phyloP scores from a whole-genome alignment of 1,284 basidiomycete species.

The Phaffia rhodozyma region DNA sequence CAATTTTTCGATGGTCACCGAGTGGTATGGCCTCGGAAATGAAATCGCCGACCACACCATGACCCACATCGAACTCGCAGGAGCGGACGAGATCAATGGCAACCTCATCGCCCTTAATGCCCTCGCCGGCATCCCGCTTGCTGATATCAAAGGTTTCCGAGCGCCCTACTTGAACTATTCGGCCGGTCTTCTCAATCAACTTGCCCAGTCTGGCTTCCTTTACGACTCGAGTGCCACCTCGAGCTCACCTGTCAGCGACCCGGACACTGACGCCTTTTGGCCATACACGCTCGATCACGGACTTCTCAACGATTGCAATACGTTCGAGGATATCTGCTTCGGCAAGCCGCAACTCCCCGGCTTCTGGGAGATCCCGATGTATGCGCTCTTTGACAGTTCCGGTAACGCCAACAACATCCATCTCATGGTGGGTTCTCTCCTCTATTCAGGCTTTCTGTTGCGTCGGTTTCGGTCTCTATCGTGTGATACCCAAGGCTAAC shows the following conservation, averaged over 20 bases:
- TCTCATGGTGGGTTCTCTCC: slow-evolving; percentile 46
- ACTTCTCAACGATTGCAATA: slow-evolving; percentile 63
- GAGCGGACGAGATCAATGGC: slow-evolving; percentile 56
- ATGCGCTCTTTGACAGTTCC: slow-evolving; percentile 55
- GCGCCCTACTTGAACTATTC: slow-evolving; percentile 64
- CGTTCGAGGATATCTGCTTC: slow-evolving; percentile 48
- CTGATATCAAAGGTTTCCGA: slow-evolving; percentile 59
- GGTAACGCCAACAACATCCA: slow-evolving; percentile 45
- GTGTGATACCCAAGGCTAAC: no score
- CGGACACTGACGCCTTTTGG: slow-evolving; percentile 58
- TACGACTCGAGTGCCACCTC: slow-evolving; percentile 60
- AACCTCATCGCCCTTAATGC: slow-evolving; percentile 69
- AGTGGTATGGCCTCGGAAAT: slow-evolving; percentile 72
- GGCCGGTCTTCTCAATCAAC: slow-evolving; percentile 48
- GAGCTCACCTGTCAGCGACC: slow-evolving; percentile 55
- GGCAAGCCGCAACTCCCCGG: slow-evolving; percentile 62
- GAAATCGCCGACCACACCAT: slow-evolving; percentile 79
- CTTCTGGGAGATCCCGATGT: slow-evolving; percentile 69
- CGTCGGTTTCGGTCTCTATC: not conserved
- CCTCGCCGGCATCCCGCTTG: slow-evolving; percentile 61
- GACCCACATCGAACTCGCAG: slow-evolving; percentile 61
- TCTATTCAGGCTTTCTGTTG: not conserved
- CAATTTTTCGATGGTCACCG: slow-evolving; percentile 48
- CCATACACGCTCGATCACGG: slow-evolving; percentile 62
- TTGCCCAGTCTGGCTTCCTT: slow-evolving; percentile 50